Conservation (phyloP, 169 alveolate genomes). For the Cyclospora cayetanensis region DNA sequence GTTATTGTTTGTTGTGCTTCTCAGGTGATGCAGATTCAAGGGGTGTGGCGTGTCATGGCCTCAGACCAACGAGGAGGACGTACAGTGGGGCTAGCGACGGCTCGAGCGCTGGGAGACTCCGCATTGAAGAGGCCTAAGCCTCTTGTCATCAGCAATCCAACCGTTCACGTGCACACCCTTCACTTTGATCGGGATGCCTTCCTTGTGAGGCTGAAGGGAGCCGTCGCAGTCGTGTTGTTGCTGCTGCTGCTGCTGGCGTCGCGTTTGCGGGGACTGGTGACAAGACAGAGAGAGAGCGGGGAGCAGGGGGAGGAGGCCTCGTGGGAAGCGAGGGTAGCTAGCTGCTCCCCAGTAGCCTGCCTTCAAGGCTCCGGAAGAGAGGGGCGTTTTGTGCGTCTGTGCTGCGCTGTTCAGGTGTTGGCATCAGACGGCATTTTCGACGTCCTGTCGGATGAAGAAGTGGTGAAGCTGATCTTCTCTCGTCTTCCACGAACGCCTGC, state of each 20-base stretch:
- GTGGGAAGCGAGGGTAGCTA: too few species aligned
- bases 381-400: too few species aligned
- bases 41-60: slow-evolving; percentile 67
- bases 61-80: background rate
- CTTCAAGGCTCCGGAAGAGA: too few species aligned
- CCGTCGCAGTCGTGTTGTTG: background rate
- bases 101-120: slow-evolving; percentile 71
- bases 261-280: background rate
- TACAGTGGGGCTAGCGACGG: slow-evolving; percentile 55
- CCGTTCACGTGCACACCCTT: slow-evolving; percentile 35
- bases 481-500: slow-evolving; percentile 39
- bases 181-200: slow-evolving; percentile 61
- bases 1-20: background rate
- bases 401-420: slow-evolving; percentile 62
- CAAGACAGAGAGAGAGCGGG: background rate
- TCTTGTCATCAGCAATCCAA: slow-evolving; percentile 6
- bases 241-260: slow-evolving; percentile 22
- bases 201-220: slow-evolving; percentile 12
- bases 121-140: slow-evolving; percentile 53
- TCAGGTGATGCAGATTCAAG: slow-evolving; percentile 62
- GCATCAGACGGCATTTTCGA: slow-evolving; percentile 86
- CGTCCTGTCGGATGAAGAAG: slow-evolving; percentile 80
- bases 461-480: slow-evolving; percentile 73
- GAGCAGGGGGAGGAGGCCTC: background rate
- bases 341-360: too few species aligned